Conservation (phyloP, 495 filamentous ascomycete genomes). For the Penicillium malachiteum region DNA sequence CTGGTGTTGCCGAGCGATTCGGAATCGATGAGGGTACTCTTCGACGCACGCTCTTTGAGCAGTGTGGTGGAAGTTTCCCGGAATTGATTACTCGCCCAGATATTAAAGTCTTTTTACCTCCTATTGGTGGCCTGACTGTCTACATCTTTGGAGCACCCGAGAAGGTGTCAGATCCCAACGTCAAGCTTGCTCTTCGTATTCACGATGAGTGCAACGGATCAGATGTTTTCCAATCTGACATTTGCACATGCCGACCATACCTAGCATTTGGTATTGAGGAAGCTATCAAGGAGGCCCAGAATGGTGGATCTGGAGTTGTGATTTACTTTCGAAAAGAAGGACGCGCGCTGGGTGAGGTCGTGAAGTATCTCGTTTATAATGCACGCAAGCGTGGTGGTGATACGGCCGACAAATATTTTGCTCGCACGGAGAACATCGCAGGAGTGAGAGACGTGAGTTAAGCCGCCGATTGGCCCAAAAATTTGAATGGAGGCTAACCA, state of each 20-base stretch:
- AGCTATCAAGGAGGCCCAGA: constrained; percentile 94
- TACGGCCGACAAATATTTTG: constrained; percentile 95
- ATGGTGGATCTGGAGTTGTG: constrained; percentile 90
- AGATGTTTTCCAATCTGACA: constrained; percentile 98
- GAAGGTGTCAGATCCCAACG: constrained; percentile 86
- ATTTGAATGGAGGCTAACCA: background rate
- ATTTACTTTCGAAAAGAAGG: constrained; percentile 99
- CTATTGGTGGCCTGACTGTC: constrained; percentile 95
- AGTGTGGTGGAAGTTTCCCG: constrained; percentile 90
- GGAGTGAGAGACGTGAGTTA: constrained; percentile 69
- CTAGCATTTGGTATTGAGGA: constrained; percentile 96
- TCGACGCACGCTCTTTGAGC: constrained; percentile 85
- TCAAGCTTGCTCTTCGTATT: constrained; percentile 81
- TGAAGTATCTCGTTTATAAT: constrained; percentile 97
- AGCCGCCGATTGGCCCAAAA: background rate
- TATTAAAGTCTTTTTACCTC: constrained; percentile 93
- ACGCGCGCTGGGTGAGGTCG: constrained; percentile 89
- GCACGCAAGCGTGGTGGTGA: constrained; percentile 79
- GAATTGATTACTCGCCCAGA: constrained; percentile 90
- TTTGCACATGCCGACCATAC: constrained; percentile 96
- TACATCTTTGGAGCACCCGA: constrained; percentile 96
- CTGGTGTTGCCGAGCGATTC: constrained; percentile 91
- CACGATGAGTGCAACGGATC: constrained; percentile 98
- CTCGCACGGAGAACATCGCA: constrained; percentile 93
- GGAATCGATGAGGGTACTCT: constrained; percentile 90